Evolutionary conservation across 371 early-diverging fungal genomes (phyloP), one percentile per base, ranked within the genome.

Genomic region (Actinomucor elegans): DNA sequence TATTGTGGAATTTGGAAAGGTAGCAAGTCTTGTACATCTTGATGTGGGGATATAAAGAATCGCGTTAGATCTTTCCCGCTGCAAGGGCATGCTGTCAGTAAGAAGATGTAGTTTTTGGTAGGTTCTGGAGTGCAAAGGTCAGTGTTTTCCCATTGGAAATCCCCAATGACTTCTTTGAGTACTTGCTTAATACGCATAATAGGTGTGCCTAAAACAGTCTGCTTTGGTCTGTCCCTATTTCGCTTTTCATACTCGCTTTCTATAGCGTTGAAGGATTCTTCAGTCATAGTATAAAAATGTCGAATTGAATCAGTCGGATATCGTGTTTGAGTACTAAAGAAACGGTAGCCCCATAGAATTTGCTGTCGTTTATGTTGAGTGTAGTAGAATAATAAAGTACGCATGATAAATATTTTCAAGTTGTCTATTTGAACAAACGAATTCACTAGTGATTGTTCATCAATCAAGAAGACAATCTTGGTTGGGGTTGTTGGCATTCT

Each of bases 91-190:
- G 23, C 47, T 29, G 55, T 46, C 9, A 52, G 20, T 3, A 50
- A 4, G 21, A 44, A 45, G 0, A 49, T 24, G 26, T 57, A 42
- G 23, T 57, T 44, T 17, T 57, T 27, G 17, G 14, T 23, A 21
- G 46, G n/a, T 9, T 14, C n/a, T 15, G 17, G 11, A 28, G 29
- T 34, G 12, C 46, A 20, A 7, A 32, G 29, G 27, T 52, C 48
- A 23, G 33, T 51, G 28, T 38, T 42, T 40, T 56, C 56, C 61
- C 61, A 61, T 15, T 51, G 52, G 31, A 61, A 61, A 24, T 61
- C 56, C 10, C 52, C 61, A 17, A 61, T 18, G 9, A 37, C 34
- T 45, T 61, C 61, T 29, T 55, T 61, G 18, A 61, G 34, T 5
- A 47, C 61, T 47, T 56, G 50, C 6, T 51, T 56, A 1, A 61